Base-by-base conservation (phyloP, 257 asterid genomes). In the Lavandula angustifolia region DNA sequence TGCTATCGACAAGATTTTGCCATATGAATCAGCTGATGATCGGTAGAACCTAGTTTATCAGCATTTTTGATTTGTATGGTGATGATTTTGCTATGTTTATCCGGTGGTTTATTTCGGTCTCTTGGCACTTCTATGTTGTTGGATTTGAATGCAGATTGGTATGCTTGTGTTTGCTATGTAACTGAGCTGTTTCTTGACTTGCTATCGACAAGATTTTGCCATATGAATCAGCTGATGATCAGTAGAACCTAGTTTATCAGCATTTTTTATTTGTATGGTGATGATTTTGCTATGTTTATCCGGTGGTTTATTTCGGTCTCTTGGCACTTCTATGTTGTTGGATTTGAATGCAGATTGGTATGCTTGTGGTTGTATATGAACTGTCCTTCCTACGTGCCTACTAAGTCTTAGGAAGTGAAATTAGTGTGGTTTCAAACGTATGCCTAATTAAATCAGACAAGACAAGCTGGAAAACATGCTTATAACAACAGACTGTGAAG, bases 11-110 rank as follows among this genome's bases (percentile, higher is more conserved):
- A 47, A 38, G 55, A 27, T 38, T 61, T 63, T 50, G 22, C 61
- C 62, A 29, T 22, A 55, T 54, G 43, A 52, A 52, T 66, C 71
- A 63, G 54, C 54, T 37, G 69, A 29, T 40, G 73, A 31, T 62
- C 43, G 13, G 56, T 61, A 54, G 62, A 55, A 35, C 59, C 37
- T 54, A 34, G 46, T 56, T 44, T 64, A 7, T 60, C 63, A 12
- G 74, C 27, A 29, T 62, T 22, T 22, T 22, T 22, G 27, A 22
- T 22, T 12, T 22, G 14, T 60, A 32, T 48, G 11, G 35, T 16
- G 60, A 41, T 16, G 29, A 51, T 57, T 13, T 7, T 34, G 66
- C 53, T 35, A 31, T 16, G 13, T 5, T 35, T 62, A n/a, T 52
- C 5, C 12, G 17, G 3, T 34, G 52, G 18, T n/a, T n/a, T n/a